Conservation (phyloP, 1,284 basidiomycete species). For the Ceratobasidium sp. region DNA sequence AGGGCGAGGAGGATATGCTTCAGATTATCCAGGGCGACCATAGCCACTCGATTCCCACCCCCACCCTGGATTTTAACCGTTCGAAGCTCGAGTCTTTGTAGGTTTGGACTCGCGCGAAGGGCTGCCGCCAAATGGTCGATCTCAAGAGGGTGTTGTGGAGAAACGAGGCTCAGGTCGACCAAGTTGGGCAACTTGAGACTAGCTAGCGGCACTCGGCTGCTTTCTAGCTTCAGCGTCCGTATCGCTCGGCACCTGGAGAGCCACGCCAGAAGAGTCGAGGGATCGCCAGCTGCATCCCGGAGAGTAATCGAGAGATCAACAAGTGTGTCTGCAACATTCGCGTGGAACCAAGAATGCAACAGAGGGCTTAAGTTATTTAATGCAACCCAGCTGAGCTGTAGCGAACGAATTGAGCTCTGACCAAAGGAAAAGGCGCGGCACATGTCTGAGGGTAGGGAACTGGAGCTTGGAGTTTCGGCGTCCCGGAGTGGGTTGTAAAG, state of each 20-base stretch:
- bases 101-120: neutral
- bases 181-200: neutral
- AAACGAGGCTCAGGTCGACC: neutral
- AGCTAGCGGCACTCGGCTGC: neutral
- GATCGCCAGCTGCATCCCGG: neutral
- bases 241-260: neutral
- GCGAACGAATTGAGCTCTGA: neutral
- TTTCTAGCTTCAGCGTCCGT: neutral
- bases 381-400: neutral
- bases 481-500: neutral
- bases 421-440: neutral
- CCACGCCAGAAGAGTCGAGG: neutral
- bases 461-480: neutral
- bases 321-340: neutral
- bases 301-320: neutral
- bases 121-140: neutral
- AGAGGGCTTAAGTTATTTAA: neutral
- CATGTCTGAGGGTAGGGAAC: neutral
- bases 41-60: neutral
- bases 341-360: neutral
- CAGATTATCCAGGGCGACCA: neutral
- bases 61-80: neutral
- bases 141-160: neutral
- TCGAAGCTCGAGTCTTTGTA: neutral
- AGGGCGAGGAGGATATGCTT: neutral